These are phyloP conservation scores for Rutstroemia sp. DNA, from an alignment of 2,329 filamentous ascomycete genomes.

Conservation along the genomic window DNA sequence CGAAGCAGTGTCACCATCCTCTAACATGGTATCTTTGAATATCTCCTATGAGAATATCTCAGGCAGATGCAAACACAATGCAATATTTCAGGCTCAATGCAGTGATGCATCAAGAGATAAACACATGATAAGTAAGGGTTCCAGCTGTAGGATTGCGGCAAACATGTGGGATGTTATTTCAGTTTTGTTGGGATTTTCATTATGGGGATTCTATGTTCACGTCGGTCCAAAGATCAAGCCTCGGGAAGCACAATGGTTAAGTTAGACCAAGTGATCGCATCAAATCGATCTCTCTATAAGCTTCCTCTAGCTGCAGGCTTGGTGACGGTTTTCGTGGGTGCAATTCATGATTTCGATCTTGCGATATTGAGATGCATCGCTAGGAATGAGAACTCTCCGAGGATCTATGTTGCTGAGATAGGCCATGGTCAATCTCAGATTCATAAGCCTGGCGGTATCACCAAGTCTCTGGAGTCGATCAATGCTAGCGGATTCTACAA, in stretches of 20 bases:
- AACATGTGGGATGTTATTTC: no score
- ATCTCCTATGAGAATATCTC: no score
- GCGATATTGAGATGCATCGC: background rate
- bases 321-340: background rate
- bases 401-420: background rate
- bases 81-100: no score
- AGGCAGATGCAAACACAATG: no score
- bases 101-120: no score
- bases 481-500: background rate
- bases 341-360: background rate
- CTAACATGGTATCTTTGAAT: no score
- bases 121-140: no score
- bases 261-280: background rate
- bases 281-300: background rate
- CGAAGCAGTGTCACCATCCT: no score
- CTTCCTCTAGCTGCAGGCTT: background rate
- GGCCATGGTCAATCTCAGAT: background rate
- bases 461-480: background rate
- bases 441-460: background rate
- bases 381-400: background rate
- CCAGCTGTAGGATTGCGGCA: no score
- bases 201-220: background rate
- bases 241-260: background rate
- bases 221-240: background rate
- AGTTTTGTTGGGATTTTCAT: no score